Evolutionary conservation across 371 early-diverging fungal species (phyloP).

Genomic region (Mortierella sp.): DNA sequence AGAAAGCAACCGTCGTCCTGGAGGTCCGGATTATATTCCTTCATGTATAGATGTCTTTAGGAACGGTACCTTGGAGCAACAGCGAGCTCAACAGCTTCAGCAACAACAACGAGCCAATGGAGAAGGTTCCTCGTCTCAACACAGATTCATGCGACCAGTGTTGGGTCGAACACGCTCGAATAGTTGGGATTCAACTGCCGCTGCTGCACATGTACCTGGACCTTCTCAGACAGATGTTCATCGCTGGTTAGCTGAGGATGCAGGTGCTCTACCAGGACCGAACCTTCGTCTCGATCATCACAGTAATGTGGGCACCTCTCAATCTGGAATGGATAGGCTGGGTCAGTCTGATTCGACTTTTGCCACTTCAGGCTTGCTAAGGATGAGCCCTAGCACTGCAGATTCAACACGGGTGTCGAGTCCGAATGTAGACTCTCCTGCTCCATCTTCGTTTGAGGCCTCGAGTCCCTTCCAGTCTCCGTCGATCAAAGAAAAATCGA

Average conservation of each 20-base stretch:
- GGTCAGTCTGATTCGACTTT: no score
- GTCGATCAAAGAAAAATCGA: no score
- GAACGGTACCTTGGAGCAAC: neutral
- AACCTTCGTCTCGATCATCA: constrained; percentile 7
- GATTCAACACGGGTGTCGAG: no score
- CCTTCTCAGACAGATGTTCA: constrained; percentile 37
- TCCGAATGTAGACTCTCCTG: no score
- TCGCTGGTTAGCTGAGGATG: constrained; percentile 34
- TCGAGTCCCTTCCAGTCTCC: no score
- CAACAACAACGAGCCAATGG: neutral
- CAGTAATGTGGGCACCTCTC: no score
- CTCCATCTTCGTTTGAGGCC: no score
- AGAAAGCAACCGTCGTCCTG: neutral
- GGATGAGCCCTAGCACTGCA: no score
- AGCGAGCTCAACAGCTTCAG: neutral
- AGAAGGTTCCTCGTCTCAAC: neutral
- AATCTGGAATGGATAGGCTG: no score
- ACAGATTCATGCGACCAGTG: neutral
- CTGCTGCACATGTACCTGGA: neutral
- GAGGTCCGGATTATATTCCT: constrained; percentile 23
- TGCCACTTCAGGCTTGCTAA: no score
- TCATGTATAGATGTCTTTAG: constrained; percentile 37
- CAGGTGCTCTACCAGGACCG: constrained; percentile 30
- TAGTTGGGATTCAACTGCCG: constrained; percentile 23
- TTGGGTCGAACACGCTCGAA: constrained; percentile 22